Evolutionary conservation across 768 basidiomycete genomes (phyloP).

Genomic region (Suillus bovinus): DNA sequence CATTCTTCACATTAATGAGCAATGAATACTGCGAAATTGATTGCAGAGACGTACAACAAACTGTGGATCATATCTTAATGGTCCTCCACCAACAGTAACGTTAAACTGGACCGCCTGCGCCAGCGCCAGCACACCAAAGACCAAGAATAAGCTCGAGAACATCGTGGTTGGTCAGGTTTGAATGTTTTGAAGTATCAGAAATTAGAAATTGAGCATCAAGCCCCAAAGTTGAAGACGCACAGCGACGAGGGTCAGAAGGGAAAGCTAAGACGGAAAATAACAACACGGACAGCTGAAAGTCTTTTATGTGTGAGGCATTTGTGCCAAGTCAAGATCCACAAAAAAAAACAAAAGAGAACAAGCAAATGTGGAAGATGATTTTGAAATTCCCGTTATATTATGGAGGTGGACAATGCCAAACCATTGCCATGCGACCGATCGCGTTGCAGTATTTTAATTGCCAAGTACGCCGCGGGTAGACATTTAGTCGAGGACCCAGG

Average conservation of each 20-base stretch:
- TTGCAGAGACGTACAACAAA: conserved; percentile 25
- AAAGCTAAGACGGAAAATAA: not conserved
- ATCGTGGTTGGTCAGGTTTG: not conserved
- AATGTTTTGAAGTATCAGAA: conserved; percentile 3
- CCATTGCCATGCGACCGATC: conserved; percentile 6
- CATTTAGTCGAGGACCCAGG: too few relatives aligned
- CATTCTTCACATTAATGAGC: conserved; percentile 35
- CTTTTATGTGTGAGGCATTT: conserved; percentile 11
- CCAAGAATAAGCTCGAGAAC: conserved; percentile 6
- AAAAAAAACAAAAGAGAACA: conserved; percentile 2
- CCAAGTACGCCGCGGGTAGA: too few relatives aligned
- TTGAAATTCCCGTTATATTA: not conserved
- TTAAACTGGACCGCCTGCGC: conserved; percentile 15
- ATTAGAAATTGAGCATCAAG: conserved; percentile 10
- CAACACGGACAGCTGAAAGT: not conserved
- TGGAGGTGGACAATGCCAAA: not conserved
- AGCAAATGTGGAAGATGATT: not conserved
- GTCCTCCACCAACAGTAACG: conserved; percentile 18
- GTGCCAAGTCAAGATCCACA: not conserved
- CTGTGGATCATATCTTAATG: conserved; percentile 14
- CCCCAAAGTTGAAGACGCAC: conserved; percentile 8
- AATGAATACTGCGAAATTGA: not conserved
- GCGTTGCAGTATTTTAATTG: too few relatives aligned
- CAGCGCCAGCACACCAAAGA: conserved; percentile 7
- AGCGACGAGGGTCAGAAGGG: conserved; percentile 8